Base-by-base conservation (phyloP, 1,139 yeast genomes). In the Taiozyma sp. region DNA sequence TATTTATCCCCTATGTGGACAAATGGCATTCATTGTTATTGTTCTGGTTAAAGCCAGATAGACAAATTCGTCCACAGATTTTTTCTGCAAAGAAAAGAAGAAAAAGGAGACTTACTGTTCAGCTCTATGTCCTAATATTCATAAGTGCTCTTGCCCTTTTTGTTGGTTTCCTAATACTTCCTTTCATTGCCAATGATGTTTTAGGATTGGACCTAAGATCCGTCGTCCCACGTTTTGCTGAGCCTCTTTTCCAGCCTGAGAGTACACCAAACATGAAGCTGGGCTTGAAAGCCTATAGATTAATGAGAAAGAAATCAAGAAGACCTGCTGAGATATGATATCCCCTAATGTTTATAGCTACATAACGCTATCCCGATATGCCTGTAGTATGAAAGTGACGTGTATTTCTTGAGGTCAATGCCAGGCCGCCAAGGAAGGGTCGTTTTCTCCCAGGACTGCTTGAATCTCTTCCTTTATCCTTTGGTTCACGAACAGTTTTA, bases 81-180 rank as follows among this genome's bases (percentile, higher is more conserved):
- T 85, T 89, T 63, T 86, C 87, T 70, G 82, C 93, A 10, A 78
- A 88, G 71, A 88, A 88, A 73, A 96, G 88, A 73, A 90, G 90
- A 62, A 83, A 83, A 71, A 83, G 87, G 68, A 83, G 96, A 74
- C 53, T 62, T 8, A 63, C 67, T 2, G 71, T 76, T 34, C 56
- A 61, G 13, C 41, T 66, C 9, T 70, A 68, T 55, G 61, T 72
- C 4, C 16, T 72, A 3, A 45, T 77, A 2, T 79, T 77, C 54
- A 39, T 74, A 2, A 11, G 69, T 3, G 62, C 70, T 10, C 49
- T 74, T 35, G 28, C 62, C 0, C 13, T 67, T 0, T 66, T 73
- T 50, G 59, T 69, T 2, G 50, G 65, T 14, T 51, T 74, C 1
- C 62, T 78, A 44, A 61, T 71, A 22, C 60, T 68, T 1, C 85